Percentiles rank a stretch among this genome's conserved stretches.
phyloP scores from a whole-genome alignment of 306 rosid species.

The Psophocarpus tetragonolobus region DNA sequence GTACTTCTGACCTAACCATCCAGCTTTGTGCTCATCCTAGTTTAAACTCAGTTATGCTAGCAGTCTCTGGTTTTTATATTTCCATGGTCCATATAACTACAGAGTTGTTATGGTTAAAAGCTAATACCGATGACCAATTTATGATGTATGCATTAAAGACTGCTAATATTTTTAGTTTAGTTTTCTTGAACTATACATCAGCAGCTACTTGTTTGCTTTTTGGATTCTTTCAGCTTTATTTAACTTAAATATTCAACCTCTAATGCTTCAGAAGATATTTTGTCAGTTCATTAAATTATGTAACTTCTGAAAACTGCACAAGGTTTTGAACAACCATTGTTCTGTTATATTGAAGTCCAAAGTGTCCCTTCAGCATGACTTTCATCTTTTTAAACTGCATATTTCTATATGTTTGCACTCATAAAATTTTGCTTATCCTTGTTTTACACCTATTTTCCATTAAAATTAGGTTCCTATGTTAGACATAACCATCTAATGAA shows the following conservation, averaged over 20 bases:
- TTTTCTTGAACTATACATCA: background rate
- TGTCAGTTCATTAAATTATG: background rate
- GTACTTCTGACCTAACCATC: background rate
- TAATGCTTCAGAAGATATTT: slow-evolving; percentile 2
- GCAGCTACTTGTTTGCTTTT: slow-evolving; percentile 1
- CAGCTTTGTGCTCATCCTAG: slow-evolving; percentile 1
- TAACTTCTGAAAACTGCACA: slow-evolving; percentile 21
- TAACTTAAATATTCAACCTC: background rate
- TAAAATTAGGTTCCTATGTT: slow-evolving; percentile 8
- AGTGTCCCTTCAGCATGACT: background rate
- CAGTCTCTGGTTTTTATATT: slow-evolving; percentile 1
- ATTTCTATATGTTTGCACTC: background rate
- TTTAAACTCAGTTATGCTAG: background rate
- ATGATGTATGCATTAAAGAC: background rate
- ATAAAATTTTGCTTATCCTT: background rate
- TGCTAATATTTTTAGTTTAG: background rate
- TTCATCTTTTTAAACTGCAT: background rate
- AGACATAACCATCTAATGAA: slow-evolving; percentile 14
- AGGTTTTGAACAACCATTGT: background rate
- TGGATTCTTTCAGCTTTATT: slow-evolving; percentile 15
- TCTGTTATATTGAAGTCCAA: background rate
- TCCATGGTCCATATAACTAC: slow-evolving; percentile 13
- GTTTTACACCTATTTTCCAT: background rate
- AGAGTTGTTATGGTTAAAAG: background rate
- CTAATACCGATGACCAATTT: background rate